Evolutionary conservation across 345 rosid genomes (phyloP).

Genomic region (Populus tremula): DNA sequence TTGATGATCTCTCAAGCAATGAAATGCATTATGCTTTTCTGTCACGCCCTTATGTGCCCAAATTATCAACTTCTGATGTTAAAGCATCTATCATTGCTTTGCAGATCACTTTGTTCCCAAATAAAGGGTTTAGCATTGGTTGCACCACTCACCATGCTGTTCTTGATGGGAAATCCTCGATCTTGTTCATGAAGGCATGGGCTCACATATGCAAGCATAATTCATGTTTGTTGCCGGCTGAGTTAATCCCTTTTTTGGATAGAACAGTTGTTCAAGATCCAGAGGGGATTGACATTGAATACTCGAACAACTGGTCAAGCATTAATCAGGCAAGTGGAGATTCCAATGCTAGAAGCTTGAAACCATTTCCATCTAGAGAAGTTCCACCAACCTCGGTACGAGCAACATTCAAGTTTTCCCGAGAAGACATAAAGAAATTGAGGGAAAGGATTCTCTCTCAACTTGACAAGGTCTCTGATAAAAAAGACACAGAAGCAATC

Average conservation of each 20-base stretch:
- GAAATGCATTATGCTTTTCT: neutral
- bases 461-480: neutral
- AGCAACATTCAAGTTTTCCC: constrained; percentile 32
- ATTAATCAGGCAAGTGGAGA: neutral
- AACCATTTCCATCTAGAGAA: neutral
- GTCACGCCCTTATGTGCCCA: constrained; percentile 8
- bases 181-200: constrained; percentile 20
- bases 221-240: neutral
- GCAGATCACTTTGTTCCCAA: constrained; percentile 18
- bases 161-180: constrained; percentile 12
- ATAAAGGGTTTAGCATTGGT: constrained; percentile 19
- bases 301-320: neutral
- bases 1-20: constrained; percentile 1
- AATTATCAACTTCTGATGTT: constrained; percentile 4
- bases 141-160: constrained; percentile 13
- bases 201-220: constrained; percentile 4
- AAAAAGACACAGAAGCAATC: neutral
- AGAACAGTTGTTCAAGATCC: neutral
- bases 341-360: neutral
- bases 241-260: neutral
- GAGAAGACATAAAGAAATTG: constrained; percentile 26
- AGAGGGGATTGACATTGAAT: neutral
- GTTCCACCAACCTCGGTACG: constrained; percentile 8
- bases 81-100: constrained; percentile 8
- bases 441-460: constrained; percentile 12